Percentiles rank a stretch among this genome's conserved stretches.
Evolutionary conservation across 345 rosid genomes (phyloP).

Genomic region (Gossypium australe): DNA sequence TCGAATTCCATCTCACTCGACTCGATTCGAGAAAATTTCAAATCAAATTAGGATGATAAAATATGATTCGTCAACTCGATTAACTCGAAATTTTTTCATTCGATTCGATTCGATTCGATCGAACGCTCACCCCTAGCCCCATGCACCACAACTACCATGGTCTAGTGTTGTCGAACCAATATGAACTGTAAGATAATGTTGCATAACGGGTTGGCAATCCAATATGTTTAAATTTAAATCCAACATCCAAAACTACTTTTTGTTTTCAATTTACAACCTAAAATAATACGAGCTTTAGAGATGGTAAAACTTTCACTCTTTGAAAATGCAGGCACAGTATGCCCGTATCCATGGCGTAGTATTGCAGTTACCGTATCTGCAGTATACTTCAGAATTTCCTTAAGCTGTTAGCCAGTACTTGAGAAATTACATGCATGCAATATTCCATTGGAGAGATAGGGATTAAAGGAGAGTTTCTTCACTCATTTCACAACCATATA

Average conservation of each 20-base stretch:
- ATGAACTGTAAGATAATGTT: background rate
- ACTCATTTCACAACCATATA: slow-evolving; percentile 20
- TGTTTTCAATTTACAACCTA: no score
- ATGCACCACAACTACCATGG: background rate
- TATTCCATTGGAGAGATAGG: background rate
- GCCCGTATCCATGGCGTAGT: background rate
- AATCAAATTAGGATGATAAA: no score
- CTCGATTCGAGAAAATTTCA: no score
- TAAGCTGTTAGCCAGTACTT: no score
- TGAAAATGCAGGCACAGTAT: background rate
- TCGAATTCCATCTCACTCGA: no score
- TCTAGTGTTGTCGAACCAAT: background rate
- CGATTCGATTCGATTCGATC: no score
- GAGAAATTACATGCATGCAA: background rate
- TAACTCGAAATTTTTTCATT: no score
- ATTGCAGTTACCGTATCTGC: background rate
- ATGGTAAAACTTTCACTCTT: background rate
- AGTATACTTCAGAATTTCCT: background rate
- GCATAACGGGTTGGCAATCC: background rate
- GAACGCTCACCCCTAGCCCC: no score
- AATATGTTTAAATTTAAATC: no score
- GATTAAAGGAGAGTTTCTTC: slow-evolving; percentile 2
- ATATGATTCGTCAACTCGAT: no score
- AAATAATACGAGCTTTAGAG: no score
- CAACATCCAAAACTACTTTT: no score